Conservation (phyloP, 1,284 basidiomycete genomes). For the Sporisorium sorghi region DNA sequence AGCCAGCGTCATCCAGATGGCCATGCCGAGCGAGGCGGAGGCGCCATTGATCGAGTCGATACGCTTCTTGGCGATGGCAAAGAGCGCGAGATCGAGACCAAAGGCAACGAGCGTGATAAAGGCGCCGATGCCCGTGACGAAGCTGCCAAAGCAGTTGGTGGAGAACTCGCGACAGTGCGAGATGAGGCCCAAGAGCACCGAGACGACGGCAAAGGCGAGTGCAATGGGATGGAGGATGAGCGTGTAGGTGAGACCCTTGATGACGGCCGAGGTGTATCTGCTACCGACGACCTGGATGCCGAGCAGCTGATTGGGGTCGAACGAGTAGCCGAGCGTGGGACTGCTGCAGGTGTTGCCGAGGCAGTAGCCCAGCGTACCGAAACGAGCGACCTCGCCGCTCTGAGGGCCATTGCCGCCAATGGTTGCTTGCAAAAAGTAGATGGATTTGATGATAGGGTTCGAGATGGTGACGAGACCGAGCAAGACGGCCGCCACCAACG, state of each 20-base stretch:
- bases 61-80: constrained; percentile 63
- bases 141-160: constrained; percentile 52
- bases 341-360: constrained; percentile 46
- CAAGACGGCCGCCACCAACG: constrained; percentile 56
- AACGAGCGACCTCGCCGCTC: constrained; percentile 32
- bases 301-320: constrained; percentile 63
- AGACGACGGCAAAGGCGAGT: constrained; percentile 46
- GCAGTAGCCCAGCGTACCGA: constrained; percentile 61
- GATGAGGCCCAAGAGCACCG: constrained; percentile 59
- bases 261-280: constrained; percentile 50
- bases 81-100: constrained; percentile 62
- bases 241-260: constrained; percentile 65
- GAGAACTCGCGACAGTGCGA: constrained; percentile 54
- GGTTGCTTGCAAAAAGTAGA: constrained; percentile 61
- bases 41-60: constrained; percentile 59
- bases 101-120: constrained; percentile 58
- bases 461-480: constrained; percentile 61
- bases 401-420: constrained; percentile 48
- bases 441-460: constrained; percentile 58
- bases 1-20: constrained; percentile 64
- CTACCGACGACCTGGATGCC: constrained; percentile 46
- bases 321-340: constrained; percentile 55
- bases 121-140: constrained; percentile 56
- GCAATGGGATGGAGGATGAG: constrained; percentile 61
- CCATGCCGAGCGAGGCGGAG: constrained; percentile 52